Percentiles rank a stretch among this genome's conserved stretches.
Evolutionary conservation across 176 grass and related monocot species (phyloP).

Genomic region (Secale cereale): DNA sequence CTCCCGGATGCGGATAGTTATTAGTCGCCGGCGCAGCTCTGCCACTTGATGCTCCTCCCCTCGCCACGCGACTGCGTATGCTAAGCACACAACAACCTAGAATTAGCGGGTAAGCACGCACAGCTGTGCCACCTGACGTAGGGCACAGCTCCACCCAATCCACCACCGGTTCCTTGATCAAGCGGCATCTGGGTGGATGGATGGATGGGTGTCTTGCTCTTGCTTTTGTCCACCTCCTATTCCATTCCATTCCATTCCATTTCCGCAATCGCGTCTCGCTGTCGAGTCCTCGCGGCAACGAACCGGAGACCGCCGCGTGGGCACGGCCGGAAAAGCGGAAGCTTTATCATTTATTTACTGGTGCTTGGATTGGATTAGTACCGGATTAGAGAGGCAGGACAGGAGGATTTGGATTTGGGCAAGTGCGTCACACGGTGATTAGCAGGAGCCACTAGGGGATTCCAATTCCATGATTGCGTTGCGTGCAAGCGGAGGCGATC

Average conservation of each 20-base stretch:
- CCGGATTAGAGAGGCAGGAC: neutral
- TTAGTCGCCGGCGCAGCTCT: neutral
- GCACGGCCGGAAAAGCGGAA: neutral
- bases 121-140: neutral
- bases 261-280: neutral
- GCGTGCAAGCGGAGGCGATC: neutral
- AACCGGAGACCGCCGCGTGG: neutral
- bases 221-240: neutral
- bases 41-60: neutral
- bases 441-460: neutral
- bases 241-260: neutral
- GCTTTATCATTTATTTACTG: no score
- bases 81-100: neutral
- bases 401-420: constrained; percentile 4
- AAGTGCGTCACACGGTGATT: neutral
- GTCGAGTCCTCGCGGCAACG: constrained; percentile 2
- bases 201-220: neutral
- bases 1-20: no score
- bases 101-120: neutral
- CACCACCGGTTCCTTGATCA: neutral
- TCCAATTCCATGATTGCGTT: neutral
- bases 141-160: neutral
- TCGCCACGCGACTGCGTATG: neutral
- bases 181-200: neutral
- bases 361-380: neutral